Conservation (phyloP, 768 basidiomycete genomes). For the Boletales sp. region DNA sequence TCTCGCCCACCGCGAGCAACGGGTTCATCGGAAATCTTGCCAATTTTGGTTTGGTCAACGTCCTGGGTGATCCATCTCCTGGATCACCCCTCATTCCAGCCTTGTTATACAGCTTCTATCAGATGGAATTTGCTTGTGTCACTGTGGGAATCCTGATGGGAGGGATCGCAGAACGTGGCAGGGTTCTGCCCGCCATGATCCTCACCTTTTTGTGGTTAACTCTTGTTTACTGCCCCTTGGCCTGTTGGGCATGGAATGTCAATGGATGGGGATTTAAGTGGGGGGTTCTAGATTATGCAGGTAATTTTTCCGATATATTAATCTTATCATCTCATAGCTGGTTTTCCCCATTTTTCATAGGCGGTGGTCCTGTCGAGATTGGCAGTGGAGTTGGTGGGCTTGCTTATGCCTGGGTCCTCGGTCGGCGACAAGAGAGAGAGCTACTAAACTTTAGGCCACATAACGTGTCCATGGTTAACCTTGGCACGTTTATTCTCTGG, state of each 20-base stretch:
- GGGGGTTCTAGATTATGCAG: conserved; percentile 88
- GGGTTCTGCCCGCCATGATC: conserved; percentile 77
- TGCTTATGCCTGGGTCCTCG: conserved; percentile 85
- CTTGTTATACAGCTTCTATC: conserved; percentile 81
- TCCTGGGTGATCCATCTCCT: conserved; percentile 68
- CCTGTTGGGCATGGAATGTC: conserved; percentile 78
- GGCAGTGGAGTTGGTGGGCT: conserved; percentile 82
- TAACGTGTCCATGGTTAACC: conserved; percentile 77
- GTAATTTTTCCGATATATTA: conserved; percentile 32
- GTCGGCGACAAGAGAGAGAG: conserved; percentile 70
- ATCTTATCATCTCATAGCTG: conserved; percentile 4
- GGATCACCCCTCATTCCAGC: conserved; percentile 81
- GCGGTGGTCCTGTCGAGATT: conserved; percentile 87
- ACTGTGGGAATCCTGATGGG: conserved; percentile 76
- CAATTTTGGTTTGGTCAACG: conserved; percentile 73
- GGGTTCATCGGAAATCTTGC: conserved; percentile 77
- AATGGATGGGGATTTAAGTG: conserved; percentile 84
- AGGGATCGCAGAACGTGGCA: conserved; percentile 82
- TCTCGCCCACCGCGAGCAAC: conserved; percentile 72
- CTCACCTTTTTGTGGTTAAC: conserved; percentile 85
- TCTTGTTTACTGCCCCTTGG: conserved; percentile 83
- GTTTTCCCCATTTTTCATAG: conserved; percentile 31
- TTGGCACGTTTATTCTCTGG: conserved; percentile 86
- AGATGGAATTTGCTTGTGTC: conserved; percentile 83
- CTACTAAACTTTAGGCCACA: conserved; percentile 82